Conservation (phyloP, 768 basidiomycete species). For the Obba rivulosa region DNA sequence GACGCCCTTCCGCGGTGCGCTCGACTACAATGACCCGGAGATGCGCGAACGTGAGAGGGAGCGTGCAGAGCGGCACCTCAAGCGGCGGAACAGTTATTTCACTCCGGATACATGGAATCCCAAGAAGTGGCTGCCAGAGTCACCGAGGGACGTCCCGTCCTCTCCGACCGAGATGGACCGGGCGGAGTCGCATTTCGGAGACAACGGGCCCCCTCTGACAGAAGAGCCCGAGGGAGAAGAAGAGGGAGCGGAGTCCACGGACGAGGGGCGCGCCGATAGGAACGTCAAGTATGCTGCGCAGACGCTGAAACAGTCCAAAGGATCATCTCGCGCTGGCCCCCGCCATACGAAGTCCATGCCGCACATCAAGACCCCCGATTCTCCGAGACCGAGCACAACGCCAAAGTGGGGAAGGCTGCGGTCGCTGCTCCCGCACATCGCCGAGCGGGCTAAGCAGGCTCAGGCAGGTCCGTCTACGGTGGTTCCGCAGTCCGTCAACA, state of each 20-base stretch:
- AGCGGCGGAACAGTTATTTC: conserved; percentile 41
- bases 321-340: neutral
- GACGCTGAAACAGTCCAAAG: neutral
- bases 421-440: conserved; percentile 57
- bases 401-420: conserved; percentile 61
- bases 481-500: conserved; percentile 54
- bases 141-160: conserved; percentile 13
- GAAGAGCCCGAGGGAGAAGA: conserved; percentile 8
- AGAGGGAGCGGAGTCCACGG: conserved; percentile 5
- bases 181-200: neutral
- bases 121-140: conserved; percentile 38
- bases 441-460: conserved; percentile 28
- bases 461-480: conserved; percentile 41
- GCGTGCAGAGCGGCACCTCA: conserved; percentile 46
- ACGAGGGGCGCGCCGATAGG: conserved; percentile 1
- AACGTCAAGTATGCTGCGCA: conserved; percentile 3
- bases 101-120: conserved; percentile 51
- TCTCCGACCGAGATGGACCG: neutral
- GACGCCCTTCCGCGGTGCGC: conserved; percentile 55
- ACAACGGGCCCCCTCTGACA: neutral
- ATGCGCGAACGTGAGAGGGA: conserved; percentile 35
- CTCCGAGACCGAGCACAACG: conserved; percentile 12
- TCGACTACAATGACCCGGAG: conserved; percentile 40
- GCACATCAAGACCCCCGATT: conserved; percentile 13
- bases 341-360: conserved; percentile 26